Percentiles rank a stretch among this genome's conserved stretches.
phyloP scores from a whole-genome alignment of 768 basidiomycete genomes.

The Xanthoconium stramineum region DNA sequence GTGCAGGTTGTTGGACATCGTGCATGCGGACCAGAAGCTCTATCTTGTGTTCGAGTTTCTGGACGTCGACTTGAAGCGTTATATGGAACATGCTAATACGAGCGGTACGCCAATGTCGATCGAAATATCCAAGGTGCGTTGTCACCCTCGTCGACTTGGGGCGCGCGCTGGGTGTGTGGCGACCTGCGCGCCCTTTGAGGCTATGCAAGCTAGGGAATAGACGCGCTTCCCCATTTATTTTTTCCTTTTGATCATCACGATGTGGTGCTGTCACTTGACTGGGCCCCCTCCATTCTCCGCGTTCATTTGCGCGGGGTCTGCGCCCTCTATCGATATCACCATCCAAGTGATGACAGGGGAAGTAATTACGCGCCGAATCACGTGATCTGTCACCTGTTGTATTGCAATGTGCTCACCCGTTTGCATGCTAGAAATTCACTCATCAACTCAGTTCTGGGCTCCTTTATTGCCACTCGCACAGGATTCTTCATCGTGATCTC shows the following conservation, averaged over 20 bases:
- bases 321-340: conserved; percentile 20
- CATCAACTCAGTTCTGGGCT: conserved; percentile 89
- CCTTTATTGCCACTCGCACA: conserved; percentile 91
- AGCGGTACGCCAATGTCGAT: conserved; percentile 67
- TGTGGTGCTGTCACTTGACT: not conserved
- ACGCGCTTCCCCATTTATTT: not conserved
- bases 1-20: conserved; percentile 86
- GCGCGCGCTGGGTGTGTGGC: not conserved
- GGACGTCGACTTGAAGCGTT: conserved; percentile 94
- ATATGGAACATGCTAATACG: conserved; percentile 87
- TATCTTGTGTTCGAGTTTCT: conserved; percentile 98
- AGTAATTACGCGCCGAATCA: conserved; percentile 26
- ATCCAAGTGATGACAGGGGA: conserved; percentile 18
- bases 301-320: not conserved
- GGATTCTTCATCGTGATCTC: conserved; percentile 95
- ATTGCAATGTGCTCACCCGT: conserved; percentile 8
- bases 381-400: conserved; percentile 22
- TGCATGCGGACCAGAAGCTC: conserved; percentile 94
- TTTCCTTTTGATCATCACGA: conserved; percentile 1
- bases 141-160: not conserved
- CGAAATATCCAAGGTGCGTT: conserved; percentile 76
- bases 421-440: conserved; percentile 81
- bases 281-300: not conserved
- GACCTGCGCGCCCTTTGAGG: not conserved
- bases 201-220: conserved; percentile 8